A percentile compares a stretch with the other conserved stretches of the same genome.
These are phyloP conservation scores for Daldinia decipiens DNA, from an alignment of 495 filamentous ascomycete genomes.

Conservation along the genomic window DNA sequence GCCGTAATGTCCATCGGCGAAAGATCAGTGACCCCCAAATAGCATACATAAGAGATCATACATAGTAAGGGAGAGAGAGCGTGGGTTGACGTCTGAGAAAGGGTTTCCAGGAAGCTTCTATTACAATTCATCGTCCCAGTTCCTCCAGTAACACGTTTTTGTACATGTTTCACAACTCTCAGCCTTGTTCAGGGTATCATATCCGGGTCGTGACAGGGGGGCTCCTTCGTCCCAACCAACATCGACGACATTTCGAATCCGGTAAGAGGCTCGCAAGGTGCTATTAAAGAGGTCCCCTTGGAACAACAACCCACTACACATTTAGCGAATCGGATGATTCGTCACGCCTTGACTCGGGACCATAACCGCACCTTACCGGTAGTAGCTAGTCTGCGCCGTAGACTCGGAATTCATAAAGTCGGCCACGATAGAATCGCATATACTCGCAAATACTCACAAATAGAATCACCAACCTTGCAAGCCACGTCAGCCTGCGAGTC, in stretches of 20 bases:
- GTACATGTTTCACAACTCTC: constrained; percentile 34
- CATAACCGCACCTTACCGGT: constrained; percentile 19
- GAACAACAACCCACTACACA: not conserved
- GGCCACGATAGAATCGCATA: not conserved
- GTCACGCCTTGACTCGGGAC: constrained; percentile 27
- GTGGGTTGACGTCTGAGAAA: constrained; percentile 32
- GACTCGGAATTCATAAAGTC: constrained; percentile 25
- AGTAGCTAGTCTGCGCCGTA: constrained; percentile 34
- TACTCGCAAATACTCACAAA: no score
- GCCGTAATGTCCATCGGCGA: not conserved
- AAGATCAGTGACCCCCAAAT: not conserved
- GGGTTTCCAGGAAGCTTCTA: constrained; percentile 39
- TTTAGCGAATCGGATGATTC: constrained; percentile 29
- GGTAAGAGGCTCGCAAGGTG: constrained; percentile 33
- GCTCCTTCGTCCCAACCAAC: constrained; percentile 33
- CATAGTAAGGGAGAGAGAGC: constrained; percentile 1
- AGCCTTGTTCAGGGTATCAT: constrained; percentile 32
- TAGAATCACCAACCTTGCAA: not conserved
- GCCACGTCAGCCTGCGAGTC: constrained; percentile 3
- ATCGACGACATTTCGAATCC: constrained; percentile 17
- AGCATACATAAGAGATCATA: not conserved
- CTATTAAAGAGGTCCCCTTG: constrained; percentile 5
- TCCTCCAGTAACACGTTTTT: constrained; percentile 20
- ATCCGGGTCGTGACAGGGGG: constrained; percentile 13
- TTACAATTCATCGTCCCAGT: constrained; percentile 19